A percentile compares a stretch with the other conserved stretches of the same genome.
Conservation (phyloP, 2,329 filamentous ascomycete species). For the Madurella fahalii region DNA sequence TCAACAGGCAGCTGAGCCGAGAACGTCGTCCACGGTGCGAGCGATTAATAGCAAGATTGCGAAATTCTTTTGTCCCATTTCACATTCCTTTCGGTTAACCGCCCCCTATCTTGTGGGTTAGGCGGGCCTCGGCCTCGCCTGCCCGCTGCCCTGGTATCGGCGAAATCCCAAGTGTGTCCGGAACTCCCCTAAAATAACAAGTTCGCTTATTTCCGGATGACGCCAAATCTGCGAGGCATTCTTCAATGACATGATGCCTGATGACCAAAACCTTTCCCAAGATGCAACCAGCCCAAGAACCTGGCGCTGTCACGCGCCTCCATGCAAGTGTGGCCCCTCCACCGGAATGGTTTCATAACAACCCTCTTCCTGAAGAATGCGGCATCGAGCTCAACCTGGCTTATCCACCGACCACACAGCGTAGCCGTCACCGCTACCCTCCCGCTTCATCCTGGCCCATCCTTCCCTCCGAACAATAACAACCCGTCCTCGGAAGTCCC, state of each 20-base stretch:
- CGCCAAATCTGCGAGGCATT: background rate
- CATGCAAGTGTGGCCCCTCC: background rate
- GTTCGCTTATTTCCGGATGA: background rate
- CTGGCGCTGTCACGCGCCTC: background rate
- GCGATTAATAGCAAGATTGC: too few relatives aligned
- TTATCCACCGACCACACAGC: too few relatives aligned
- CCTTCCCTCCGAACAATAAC: conserved; percentile 8
- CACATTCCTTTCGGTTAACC: background rate
- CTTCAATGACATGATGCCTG: background rate
- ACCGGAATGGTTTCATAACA: background rate
- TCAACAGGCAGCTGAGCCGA: too few relatives aligned
- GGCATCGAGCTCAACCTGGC: too few relatives aligned
- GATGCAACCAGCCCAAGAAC: background rate
- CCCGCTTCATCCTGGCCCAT: conserved; percentile 6
- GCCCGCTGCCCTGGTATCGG: conserved; percentile 6
- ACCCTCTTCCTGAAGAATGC: too few relatives aligned
- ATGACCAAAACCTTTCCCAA: background rate
- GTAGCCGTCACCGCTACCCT: too few relatives aligned
- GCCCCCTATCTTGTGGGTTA: background rate
- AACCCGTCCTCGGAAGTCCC: too few relatives aligned
- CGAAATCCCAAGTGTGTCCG: background rate
- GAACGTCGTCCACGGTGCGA: too few relatives aligned
- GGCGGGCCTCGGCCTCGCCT: background rate
- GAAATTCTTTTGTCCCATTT: background rate
- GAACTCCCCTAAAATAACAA: background rate